Evolutionary conservation across 73 alveolate genomes (phyloP), one percentile per base, ranked within the genome.

Genomic region (Uronychia binucleata): DNA sequence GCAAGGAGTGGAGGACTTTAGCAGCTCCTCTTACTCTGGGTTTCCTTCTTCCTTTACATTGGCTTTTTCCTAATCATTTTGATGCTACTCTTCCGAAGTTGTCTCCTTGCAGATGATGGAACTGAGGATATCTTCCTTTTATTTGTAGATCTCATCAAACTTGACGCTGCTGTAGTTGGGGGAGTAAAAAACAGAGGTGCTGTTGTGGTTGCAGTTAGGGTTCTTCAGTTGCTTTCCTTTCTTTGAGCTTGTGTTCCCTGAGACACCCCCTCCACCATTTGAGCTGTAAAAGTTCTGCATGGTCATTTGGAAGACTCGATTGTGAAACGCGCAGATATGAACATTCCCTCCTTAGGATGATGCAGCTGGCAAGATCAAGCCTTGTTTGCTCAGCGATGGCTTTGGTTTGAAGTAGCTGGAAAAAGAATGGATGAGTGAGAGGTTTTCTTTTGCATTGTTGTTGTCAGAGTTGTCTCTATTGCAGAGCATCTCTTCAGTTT

Each of bases 171-270:
- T 86, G 74, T 89, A 89, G 25, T 77, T 33, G 0, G 95, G 92
- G 34, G 77, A 75, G 79, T 89, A 84, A 84, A 84, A 89, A 26
- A 86, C 78, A 59, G 74, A 75, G 83, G 78, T 84, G 33, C 58
- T 78, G 57, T 89, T 89, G 33, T 89, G 95, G 75, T 89, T 89
- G 77, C 91, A 84, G 79, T 89, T 89, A 0, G 95, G 95, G 67
- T 89, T 89, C 82, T 84, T 89, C 75, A 46, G 19, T 46, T 46
- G n/a, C 19, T 46, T 46, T 46, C n/a, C 19, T 46, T 5, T 46
- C 19, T 5, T 46, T 46, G 19, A 46, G 67, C 19, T 46, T 19
- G 19, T 46, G 5, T 46, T 46, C 67, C 67, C 19, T 5, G 5
- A 46, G 67, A 11, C 19, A 46, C 67, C 5, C 67, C 67, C 67